Evolutionary conservation across 495 filamentous ascomycete genomes (phyloP).

Genomic region (Neurospora intermedia): DNA sequence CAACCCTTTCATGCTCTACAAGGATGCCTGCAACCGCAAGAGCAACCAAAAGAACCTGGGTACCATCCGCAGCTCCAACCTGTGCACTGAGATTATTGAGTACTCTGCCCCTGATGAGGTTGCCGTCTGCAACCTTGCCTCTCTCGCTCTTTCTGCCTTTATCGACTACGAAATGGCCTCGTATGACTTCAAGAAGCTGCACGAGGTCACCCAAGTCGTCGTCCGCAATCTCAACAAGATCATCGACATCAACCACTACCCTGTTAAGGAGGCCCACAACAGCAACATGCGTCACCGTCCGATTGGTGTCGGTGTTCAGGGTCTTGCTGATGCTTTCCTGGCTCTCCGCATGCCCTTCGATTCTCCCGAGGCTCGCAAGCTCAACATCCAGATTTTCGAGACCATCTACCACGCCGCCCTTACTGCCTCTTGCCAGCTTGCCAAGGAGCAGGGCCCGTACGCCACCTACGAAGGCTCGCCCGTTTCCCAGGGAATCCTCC

Average conservation of each 20-base stretch:
- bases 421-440: slow-evolving; percentile 76
- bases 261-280: slow-evolving; percentile 80
- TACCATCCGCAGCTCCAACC: slow-evolving; percentile 94
- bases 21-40: slow-evolving; percentile 95
- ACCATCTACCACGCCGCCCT: slow-evolving; percentile 97
- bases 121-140: slow-evolving; percentile 95
- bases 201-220: slow-evolving; percentile 82
- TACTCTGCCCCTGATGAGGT: slow-evolving; percentile 97
- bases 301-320: slow-evolving; percentile 92
- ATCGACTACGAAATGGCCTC: slow-evolving; percentile 70
- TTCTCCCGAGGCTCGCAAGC: slow-evolving; percentile 78
- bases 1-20: slow-evolving; percentile 99
- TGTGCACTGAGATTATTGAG: slow-evolving; percentile 97
- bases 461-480: slow-evolving; percentile 87
- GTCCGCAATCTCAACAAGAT: slow-evolving; percentile 93
- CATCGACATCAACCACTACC: slow-evolving; percentile 96
- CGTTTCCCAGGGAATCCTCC: slow-evolving; percentile 87
- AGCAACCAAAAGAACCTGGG: slow-evolving; percentile 99
- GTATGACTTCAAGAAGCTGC: slow-evolving; percentile 92
- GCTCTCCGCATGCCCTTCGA: slow-evolving; percentile 95
- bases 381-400: slow-evolving; percentile 98
- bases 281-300: slow-evolving; percentile 95
- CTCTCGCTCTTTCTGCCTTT: slow-evolving; percentile 79
- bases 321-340: slow-evolving; percentile 97
- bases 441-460: slow-evolving; percentile 74